phyloP scores from a whole-genome alignment of 1,284 basidiomycete species.

The Laetiporus sulphureus region DNA sequence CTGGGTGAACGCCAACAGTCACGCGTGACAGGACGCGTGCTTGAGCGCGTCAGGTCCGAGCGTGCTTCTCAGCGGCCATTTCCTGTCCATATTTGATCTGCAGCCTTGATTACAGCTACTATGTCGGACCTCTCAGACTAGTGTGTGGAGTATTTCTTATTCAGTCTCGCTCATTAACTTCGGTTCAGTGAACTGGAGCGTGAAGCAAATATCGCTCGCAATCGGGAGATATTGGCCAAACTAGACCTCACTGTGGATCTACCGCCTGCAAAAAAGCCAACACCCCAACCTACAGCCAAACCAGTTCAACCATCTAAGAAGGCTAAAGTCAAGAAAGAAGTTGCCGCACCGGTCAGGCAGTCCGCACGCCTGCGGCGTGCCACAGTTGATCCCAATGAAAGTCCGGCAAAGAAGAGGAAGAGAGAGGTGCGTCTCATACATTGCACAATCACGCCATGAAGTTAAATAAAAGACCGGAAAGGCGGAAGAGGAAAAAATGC shows the following conservation, averaged over 20 bases:
- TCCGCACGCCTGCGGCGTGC: conserved; percentile 51
- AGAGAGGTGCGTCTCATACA: conserved; percentile 45
- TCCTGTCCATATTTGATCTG: too few relatives aligned
- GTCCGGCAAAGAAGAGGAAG: conserved; percentile 50
- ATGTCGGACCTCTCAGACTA: conserved; percentile 20
- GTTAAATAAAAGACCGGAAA: conserved; percentile 14
- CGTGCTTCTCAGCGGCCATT: too few relatives aligned
- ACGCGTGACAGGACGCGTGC: too few relatives aligned
- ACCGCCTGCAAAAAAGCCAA: conserved; percentile 19
- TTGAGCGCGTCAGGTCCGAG: too few relatives aligned
- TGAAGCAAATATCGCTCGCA: conserved; percentile 72
- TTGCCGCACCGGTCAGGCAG: conserved; percentile 48
- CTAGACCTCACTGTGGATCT: conserved; percentile 59
- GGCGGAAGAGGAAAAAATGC: conserved; percentile 41
- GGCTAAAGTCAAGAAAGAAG: conserved; percentile 39
- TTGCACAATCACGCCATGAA: neutral
- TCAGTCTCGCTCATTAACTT: too few relatives aligned
- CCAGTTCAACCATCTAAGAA: conserved; percentile 54
- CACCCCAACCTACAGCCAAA: conserved; percentile 40
- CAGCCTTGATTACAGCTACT: neutral
- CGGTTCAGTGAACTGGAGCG: conserved; percentile 64
- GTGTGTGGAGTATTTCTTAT: conserved; percentile 11
- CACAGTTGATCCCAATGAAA: conserved; percentile 52
- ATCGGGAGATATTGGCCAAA: conserved; percentile 63
- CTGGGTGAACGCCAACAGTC: too few relatives aligned